Base-by-base conservation (phyloP, 2,329 filamentous ascomycete species). In the Xylariaceae sp. region DNA sequence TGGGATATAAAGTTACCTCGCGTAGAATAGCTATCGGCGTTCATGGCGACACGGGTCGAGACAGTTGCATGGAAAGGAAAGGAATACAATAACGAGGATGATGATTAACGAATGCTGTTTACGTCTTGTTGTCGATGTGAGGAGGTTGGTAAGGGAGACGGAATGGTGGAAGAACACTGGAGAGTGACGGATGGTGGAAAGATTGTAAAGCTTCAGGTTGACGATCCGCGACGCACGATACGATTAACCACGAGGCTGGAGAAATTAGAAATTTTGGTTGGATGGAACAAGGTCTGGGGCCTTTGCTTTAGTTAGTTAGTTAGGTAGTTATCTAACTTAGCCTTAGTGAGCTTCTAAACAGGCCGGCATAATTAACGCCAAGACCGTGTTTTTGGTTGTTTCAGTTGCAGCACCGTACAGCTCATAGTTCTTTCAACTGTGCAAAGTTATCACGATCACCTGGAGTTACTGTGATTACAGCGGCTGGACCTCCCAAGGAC, bases 1-100 rank as follows among this genome's bases (percentile, higher is more conserved):
- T 77, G 29, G 43, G 45, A 26, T 51, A 11, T 51, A 11, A 47
- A 55, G 50, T 51, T 32, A 89, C 88, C 88, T 83, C 88, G 83
- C 65, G 87, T 84, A 68, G 84, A 84, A 73, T 91, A 92, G 71
- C 79, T 86, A 72, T 92, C 88, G 70, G 88, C 88, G 86, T 92
- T 92, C 89, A 94, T 94, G 57, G 58, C 83, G 63, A 63, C 57
- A 55, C 54, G 53, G 45, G 42, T 39, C 37, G 5, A 43, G 29
- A 19, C 34, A 42, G 44, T 12, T 31, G 29, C 11, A 32, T 40
- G 19, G 19, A 7, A 48, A 37, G 6, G 12, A 53, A 48, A 45
- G n/a, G 29, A 43, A 49, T 27, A 42, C 45, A 41, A 53, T 35
- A 48, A 40, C 34, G 50, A 30, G 12, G 19, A 19, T 19, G 19